Evolutionary conservation across 495 filamentous ascomycete genomes (phyloP), one percentile per base, ranked within the genome.

Genomic region (Xylaria longipes): DNA sequence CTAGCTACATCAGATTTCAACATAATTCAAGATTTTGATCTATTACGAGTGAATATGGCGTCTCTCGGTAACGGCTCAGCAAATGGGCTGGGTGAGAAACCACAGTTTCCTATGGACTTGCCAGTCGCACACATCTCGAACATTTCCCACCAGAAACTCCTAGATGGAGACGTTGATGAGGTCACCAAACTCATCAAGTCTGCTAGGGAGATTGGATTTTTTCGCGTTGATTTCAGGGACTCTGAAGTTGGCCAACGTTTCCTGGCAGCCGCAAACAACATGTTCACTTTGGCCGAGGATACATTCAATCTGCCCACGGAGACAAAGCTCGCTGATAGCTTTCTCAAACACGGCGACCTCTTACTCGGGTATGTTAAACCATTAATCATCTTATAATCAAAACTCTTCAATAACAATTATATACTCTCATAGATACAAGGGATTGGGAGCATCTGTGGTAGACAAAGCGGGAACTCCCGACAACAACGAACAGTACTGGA

Each of bases 301-400:
- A 56, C 50, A 56, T 56, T 56, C 50, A 29, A 56, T 56, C 50
- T 56, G 8, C 50, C 50, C 22, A 56, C 50, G 50, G 50, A 56
- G 50, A 56, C 50, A 29, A 56, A 56, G 50, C 50, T 56, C 25
- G 50, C 50, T 6, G 50, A 56, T 29, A 56, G 25, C 50, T 56
- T 56, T 29, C 50, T 56, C 25, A 56, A 56, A 29, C 25, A 56
- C 14, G 50, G 50, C 3, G 50, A 56, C 8, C 50, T 46, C 17
- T 46, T 46, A 17, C 43, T 46, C n/a, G 43, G 43, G 43, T 46
- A 0, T 1, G 43, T 46, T n/a, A 14, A 46, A n/a, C 6, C 17
- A 46, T 17, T 9, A n/a, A 46, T 6, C 1, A n/a, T n/a, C 17
- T 5, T 20, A 46, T 5, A 46, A 46, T 46, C 5, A 5, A 3